Base-by-base conservation (phyloP, 495 filamentous ascomycete species). In the Friedmanniomyces simplex region DNA sequence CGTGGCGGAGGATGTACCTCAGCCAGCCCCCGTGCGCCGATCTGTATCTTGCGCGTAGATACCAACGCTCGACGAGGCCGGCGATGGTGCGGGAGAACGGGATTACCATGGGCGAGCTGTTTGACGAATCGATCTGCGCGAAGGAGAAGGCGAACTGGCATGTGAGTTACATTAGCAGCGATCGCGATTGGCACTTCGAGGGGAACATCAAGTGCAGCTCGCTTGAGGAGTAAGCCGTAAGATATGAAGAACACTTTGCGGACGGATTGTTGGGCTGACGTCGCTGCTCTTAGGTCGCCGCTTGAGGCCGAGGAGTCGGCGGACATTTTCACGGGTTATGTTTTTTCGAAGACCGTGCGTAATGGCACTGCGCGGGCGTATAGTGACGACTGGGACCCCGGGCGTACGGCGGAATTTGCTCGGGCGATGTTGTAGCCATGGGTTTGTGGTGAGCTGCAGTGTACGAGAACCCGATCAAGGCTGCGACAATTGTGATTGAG, bases 101-200 rank as follows among this genome's bases (percentile, higher is more conserved):
- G 11, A 61, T 66, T 16, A 61, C 32, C 46, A 64, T 66, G 64
- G 64, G 64, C 1, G 53, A 64, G 14, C 50, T 64, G 14, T 45
- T 52, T 13, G 52, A 57, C 1, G 30, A 49, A 20, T 47, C 53
- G 16, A 28, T 21, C 6, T 22, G 24, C 12, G 49, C 24, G 32
- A 25, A 25, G 34, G 18, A 24, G 20, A 50, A 25, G 25, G 28
- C 5, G 22, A 36, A 6, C 10, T 65, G 63, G 63, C 55, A 62
- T 60, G 1, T 18, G 13, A 50, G 45, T 21, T 63, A 28, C 16
- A 56, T 63, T 41, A 50, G 52, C 14, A 54, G 34, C 20, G 63
- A 66, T 57, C 45, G 57, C 7, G 61, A 63, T 47, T 66, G 64
- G 64, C 64, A 66, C 41, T 66, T 66, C 45, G 64, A 63, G 47